These are phyloP conservation scores for Exobasidium rhododendri DNA, from an alignment of 1,284 basidiomycete species.

Conservation along the genomic window DNA sequence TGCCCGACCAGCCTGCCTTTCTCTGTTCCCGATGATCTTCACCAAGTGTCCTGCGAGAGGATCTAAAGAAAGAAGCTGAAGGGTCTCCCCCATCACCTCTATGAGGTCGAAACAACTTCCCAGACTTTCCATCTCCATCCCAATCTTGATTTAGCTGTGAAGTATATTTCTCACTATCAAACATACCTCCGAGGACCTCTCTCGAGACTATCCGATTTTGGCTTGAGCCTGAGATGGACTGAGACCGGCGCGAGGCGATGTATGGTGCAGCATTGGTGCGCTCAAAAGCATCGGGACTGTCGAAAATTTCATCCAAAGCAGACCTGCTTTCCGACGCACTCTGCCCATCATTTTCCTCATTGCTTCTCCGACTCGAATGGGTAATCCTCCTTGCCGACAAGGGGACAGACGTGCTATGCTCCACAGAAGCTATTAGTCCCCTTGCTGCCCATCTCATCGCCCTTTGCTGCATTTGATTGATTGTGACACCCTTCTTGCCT, in stretches of 20 bases:
- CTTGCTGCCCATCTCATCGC: background rate
- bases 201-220: background rate
- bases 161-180: background rate
- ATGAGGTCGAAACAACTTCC: too few species aligned
- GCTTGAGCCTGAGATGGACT: background rate
- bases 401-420: too few species aligned
- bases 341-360: background rate
- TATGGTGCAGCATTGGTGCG: background rate
- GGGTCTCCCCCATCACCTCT: background rate
- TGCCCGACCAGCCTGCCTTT: background rate
- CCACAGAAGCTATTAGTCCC: too few species aligned
- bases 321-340: background rate
- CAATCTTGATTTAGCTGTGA: background rate
- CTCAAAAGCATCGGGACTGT: background rate
- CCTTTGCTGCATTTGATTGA: background rate
- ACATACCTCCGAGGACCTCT: background rate
- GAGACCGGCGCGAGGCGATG: too few species aligned
- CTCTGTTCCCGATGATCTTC: background rate
- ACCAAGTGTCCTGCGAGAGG: background rate
- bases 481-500: background rate
- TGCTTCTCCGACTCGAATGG: background rate
- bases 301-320: background rate
- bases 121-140: background rate
- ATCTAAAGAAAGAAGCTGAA: background rate
- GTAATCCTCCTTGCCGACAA: too few species aligned